Base-by-base conservation (phyloP, 306 rosid species). In the Betula pendula region DNA sequence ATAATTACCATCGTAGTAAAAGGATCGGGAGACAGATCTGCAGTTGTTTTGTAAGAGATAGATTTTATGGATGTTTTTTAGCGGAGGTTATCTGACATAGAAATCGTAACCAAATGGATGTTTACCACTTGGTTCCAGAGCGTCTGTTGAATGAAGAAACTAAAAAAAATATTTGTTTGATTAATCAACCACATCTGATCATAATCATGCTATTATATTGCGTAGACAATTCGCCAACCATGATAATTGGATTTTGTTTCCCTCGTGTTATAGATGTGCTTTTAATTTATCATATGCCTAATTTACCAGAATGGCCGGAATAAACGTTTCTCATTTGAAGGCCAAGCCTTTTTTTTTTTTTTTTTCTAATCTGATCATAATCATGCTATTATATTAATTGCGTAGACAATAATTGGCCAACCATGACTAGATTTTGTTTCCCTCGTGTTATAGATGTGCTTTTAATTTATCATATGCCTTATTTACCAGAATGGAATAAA, bases 341-440 rank as follows among this genome's bases (percentile, higher is more conserved):
- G 42, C 42, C 42, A 38, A 38, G 6, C 42, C n/a, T n/a, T n/a
- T n/a, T n/a, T n/a, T n/a, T n/a, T n/a, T n/a, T n/a, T n/a, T n/a
- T n/a, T n/a, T n/a, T n/a, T n/a, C n/a, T n/a, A n/a, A 35, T 35
- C 70, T 65, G 47, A 63, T 33, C 35, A 65, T 20, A 16, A n/a
- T 66, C 48, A n/a, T 35, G 48, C 42, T 31, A 17, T 51, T 12
- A 9, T 52, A 19, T 25, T 52, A 19, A 35, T 66, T 66, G 70
- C 70, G 48, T 66, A 40, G 16, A 66, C 4, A 38, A 38, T 1
- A 38, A 38, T 1, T 66, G 70, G 70, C 27, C 24, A 77, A 58
- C 51, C 81, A 27, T 42, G 31, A 45, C 56, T 55, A 8, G 50
- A 77, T 68, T 74, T 74, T 45, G 33, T 45, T 48, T 38, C 29